phyloP scores from a whole-genome alignment of 345 rosid species.

The Murraya koenigii region DNA sequence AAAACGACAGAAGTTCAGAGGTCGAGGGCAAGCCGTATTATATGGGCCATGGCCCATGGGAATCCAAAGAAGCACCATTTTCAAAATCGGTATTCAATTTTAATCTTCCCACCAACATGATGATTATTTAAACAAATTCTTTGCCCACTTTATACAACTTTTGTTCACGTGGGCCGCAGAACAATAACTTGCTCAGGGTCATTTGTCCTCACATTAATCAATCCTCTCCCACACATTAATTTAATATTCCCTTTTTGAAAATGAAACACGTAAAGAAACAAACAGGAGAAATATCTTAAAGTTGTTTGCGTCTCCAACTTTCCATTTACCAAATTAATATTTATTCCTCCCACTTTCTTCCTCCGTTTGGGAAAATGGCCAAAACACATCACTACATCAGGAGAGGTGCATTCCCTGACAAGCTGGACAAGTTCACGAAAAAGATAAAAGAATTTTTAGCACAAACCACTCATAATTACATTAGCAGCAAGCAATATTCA shows the following conservation, averaged over 20 bases:
- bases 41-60: neutral
- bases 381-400: neutral
- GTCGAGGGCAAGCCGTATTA: neutral
- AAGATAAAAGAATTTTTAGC: neutral
- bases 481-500: conserved; percentile 12
- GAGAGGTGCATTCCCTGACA: neutral
- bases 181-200: neutral
- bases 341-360: neutral
- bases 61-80: conserved; percentile 3
- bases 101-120: neutral
- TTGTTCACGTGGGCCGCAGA: neutral
- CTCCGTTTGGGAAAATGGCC: neutral
- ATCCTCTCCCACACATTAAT: neutral
- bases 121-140: neutral
- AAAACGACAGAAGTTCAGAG: neutral
- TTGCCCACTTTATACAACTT: neutral
- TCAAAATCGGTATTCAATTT: neutral
- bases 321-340: neutral
- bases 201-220: neutral
- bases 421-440: neutral
- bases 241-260: neutral
- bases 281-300: too few species aligned
- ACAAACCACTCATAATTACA: neutral
- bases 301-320: conserved; percentile 16
- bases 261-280: neutral